Evolutionary conservation across 108 stramenopile species (phyloP).

Genomic region (Nitzschia putrida): DNA sequence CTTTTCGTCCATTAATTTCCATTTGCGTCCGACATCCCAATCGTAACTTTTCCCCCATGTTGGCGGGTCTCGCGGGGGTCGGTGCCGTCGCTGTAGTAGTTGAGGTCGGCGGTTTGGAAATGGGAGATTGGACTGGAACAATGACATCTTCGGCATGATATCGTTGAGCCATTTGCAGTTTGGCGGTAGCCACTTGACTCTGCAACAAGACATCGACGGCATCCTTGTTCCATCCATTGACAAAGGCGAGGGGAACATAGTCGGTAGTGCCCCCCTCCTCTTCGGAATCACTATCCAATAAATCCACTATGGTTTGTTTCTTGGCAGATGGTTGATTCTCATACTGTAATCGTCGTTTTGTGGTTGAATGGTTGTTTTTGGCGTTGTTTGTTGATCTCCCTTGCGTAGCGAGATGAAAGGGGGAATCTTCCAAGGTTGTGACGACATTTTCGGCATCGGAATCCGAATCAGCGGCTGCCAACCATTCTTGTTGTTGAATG

Average conservation of each 20-base stretch:
- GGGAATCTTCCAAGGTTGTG: not conserved
- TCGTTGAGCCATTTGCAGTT: constrained; percentile 41
- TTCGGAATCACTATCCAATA: constrained; percentile 10
- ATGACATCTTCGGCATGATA: constrained; percentile 65
- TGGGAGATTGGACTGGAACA: constrained; percentile 16
- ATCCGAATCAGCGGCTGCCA: not conserved
- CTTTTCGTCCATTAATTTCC: constrained; percentile 11
- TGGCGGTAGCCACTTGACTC: constrained; percentile 23
- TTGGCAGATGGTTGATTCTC: not conserved
- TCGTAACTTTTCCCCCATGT: constrained; percentile 2
- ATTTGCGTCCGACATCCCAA: constrained; percentile 20
- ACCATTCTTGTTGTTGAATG: no score
- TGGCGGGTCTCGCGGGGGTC: not conserved
- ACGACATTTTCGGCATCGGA: not conserved
- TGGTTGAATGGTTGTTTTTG: not conserved
- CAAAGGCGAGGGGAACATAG: not conserved
- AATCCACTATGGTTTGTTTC: not conserved
- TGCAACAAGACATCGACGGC: constrained; percentile 20
- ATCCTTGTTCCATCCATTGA: constrained; percentile 2
- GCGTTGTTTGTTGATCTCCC: not conserved
- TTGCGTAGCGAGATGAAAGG: not conserved
- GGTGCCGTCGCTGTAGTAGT: not conserved
- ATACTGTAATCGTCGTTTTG: not conserved
- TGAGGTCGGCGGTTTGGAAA: constrained; percentile 5
- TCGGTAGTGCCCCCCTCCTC: constrained; percentile 14